Evolutionary conservation across 169 alveolate genomes (phyloP), one percentile per base, ranked within the genome.

Genomic region (Plasmodium inui): DNA sequence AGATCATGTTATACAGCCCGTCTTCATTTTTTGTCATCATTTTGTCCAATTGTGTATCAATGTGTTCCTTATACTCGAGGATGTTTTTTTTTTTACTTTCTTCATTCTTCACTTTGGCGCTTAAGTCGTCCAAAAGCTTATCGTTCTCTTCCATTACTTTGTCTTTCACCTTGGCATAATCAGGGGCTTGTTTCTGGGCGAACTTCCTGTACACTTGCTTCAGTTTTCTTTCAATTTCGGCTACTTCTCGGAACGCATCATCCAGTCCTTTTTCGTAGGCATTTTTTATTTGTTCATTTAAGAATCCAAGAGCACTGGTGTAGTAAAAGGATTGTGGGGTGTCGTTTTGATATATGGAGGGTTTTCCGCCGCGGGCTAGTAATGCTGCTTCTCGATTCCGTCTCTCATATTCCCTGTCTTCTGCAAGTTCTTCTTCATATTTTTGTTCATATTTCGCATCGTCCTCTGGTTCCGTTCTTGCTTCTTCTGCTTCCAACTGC

Each of bases 401-500:
- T 22, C 81, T 53, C n/a, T 32, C 53, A 9, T 7, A 34, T 76
- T 7, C 37, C 81, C n/a, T 74, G 28, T 41, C 73, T 32, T 76
- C 30, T 50, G 14, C 30, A 37, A 17, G 34, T 4, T 39, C 82
- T 57, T 1, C 39, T 89, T 26, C 70, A 88, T 88, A 50, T 14
- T 88, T 61, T 19, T 26, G 61, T 39, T 88, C 90, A 39, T 41
- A 61, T 78, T 57, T 7, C 39, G 39, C 84, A 79, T 88, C 88
- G 44, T 88, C 90, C 17, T 10, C 9, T 39, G 53, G 70, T 79
- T 88, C 94, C 32, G 34, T 26, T 57, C 3, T 28, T 55, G 10
- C 71, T 32, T 88, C 94, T 39, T 88, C 82, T 44, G 79, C 53
- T 88, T 76, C 94, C 76, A 79, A 76, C 39, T 78, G 7, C 19